Conservation (phyloP, 2,329 filamentous ascomycete species). For the Exophiala viscosa region DNA sequence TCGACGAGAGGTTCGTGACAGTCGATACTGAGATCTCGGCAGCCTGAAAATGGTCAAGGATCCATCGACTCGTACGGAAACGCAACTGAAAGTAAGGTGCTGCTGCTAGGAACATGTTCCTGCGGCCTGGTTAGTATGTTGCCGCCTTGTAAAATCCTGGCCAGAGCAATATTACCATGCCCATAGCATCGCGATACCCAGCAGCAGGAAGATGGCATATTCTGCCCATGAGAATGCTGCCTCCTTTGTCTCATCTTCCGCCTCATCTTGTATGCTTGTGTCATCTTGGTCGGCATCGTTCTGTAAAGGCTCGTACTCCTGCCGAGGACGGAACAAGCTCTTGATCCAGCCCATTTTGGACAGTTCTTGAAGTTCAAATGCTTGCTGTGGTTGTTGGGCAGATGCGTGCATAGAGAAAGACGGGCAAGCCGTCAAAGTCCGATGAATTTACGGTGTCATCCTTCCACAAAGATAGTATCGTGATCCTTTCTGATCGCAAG, state of each 20-base stretch:
- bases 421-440: slow-evolving; percentile 12
- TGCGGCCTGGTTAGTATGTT: slow-evolving; percentile 35
- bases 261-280: slow-evolving; percentile 11
- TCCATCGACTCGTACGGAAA: slow-evolving; percentile 67
- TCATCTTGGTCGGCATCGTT: slow-evolving; percentile 19
- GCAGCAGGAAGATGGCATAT: slow-evolving; percentile 77
- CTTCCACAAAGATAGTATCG: background rate
- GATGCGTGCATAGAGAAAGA: slow-evolving; percentile 9
- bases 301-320: slow-evolving; percentile 32
- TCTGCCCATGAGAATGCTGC: slow-evolving; percentile 75
- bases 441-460: slow-evolving; percentile 10
- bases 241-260: slow-evolving; percentile 12
- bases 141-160: background rate
- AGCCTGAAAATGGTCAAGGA: slow-evolving; percentile 80
- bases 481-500: background rate
- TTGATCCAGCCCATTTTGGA: slow-evolving; percentile 36
- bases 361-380: slow-evolving; percentile 24
- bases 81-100: slow-evolving; percentile 87
- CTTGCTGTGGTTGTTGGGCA: slow-evolving; percentile 1
- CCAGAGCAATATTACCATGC: slow-evolving; percentile 65
- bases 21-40: slow-evolving; percentile 84
- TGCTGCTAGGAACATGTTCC: slow-evolving; percentile 98
- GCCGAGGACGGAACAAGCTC: slow-evolving; percentile 32
- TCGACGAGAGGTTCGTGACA: slow-evolving; percentile 71
- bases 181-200: slow-evolving; percentile 95